Percentiles rank a stretch among this genome's conserved stretches.
phyloP scores from a whole-genome alignment of 164 flowering plant species.

The Tetracentron sinense region DNA sequence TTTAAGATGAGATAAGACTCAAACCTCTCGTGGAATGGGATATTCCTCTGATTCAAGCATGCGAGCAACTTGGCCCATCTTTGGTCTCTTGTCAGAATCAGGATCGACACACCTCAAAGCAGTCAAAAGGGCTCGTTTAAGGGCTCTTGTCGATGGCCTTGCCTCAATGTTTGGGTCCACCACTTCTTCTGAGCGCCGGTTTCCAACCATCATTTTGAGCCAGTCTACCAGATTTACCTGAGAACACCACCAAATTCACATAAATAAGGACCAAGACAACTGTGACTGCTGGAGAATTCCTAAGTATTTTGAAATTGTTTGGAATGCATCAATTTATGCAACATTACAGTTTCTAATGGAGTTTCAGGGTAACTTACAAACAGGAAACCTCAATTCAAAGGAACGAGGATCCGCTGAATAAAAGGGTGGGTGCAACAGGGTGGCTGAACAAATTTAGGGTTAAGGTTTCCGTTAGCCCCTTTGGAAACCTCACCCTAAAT shows the following conservation, averaged over 20 bases:
- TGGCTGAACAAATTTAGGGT: too few species aligned
- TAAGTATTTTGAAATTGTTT: too few species aligned
- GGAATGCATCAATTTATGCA: background rate
- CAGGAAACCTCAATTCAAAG: background rate
- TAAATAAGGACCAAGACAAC: background rate
- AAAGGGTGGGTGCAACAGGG: too few species aligned
- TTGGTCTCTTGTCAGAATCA: constrained; percentile 71
- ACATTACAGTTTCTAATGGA: background rate
- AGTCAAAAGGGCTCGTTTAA: constrained; percentile 66
- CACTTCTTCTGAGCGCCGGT: constrained; percentile 69
- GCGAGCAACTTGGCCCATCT: constrained; percentile 77
- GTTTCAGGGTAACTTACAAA: background rate
- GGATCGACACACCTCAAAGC: constrained; percentile 80
- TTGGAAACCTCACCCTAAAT: too few species aligned
- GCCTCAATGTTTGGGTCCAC: constrained; percentile 67
- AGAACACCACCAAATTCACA: constrained; percentile 3
- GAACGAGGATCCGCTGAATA: too few species aligned
- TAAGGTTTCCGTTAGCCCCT: too few species aligned
- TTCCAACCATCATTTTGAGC: constrained; percentile 85
- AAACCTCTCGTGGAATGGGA: constrained; percentile 72
- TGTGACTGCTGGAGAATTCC: too few species aligned
- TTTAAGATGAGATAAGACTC: constrained; percentile 7
- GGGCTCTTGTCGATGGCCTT: constrained; percentile 65
- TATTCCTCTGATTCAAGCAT: constrained; percentile 83
- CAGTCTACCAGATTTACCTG: constrained; percentile 83